Base-by-base conservation (phyloP, 139 green algal species). In the Penium margaritaceum region DNA sequence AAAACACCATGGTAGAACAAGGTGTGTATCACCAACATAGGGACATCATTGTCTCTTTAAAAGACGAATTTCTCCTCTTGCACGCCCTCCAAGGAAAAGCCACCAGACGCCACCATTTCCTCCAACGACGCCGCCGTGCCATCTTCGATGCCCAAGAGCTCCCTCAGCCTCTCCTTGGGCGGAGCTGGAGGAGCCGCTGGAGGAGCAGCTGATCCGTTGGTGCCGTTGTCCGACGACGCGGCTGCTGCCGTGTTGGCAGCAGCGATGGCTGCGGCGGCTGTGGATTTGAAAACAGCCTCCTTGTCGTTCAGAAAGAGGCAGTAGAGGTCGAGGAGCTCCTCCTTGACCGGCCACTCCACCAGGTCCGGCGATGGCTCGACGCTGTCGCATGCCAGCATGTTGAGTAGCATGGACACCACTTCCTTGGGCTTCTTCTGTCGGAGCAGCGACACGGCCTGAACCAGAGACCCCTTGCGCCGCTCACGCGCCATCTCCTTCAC, bases 311-410 rank as follows among this genome's bases (percentile, higher is more conserved):
- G 53, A 34, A 95, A 81, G 5, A 88, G 83, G 60, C 93, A 77
- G 54, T 88, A 96, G 29, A 96, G 72, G 68, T 96, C 91, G 55
- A 85, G 67, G 65, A 96, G 70, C 85, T 96, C 91, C 34, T 85
- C 84, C 54, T 84, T 36, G 21, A 79, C 72, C 3, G 43, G 21
- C 72, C 72, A 79, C 3, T 12, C 17, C 37, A 79, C 17, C 3
- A 84, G 12, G 41, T 67, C 39, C 6, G 83, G 81, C 19, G 85
- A 81, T 9, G 88, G 90, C 69, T 85, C 47, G 9, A 85, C 87
- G 24, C 72, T 72, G 36, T 78, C 53, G 60, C 76, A 82, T 57
- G 44, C 70, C 37, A 80, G 37, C 32, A 80, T 53, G 41, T 78
- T 75, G 43, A 75, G 30, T 4, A 79, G 72, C 24, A 54, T 34